Percentiles rank a stretch among this genome's conserved stretches.
phyloP scores from a whole-genome alignment of 1,284 basidiomycete genomes.

The Neolentinus lepideus region DNA sequence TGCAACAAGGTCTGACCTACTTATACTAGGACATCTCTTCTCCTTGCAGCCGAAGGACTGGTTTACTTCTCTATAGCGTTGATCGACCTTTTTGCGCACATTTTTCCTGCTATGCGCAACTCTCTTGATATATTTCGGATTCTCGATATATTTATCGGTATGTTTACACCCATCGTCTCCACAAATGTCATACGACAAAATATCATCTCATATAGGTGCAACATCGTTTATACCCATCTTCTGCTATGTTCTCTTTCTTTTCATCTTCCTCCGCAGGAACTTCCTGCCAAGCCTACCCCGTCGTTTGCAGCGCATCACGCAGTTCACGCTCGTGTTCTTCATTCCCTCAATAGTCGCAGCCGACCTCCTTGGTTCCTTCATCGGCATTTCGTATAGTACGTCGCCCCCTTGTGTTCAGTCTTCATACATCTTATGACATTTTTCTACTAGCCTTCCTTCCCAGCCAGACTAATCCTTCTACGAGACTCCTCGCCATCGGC shows the following conservation, averaged over 20 bases:
- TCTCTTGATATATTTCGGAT: constrained; percentile 27
- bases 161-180: constrained; percentile 11
- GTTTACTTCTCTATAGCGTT: constrained; percentile 51
- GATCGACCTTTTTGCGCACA: constrained; percentile 52
- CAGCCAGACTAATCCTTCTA: constrained; percentile 15
- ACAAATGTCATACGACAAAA: not conserved
- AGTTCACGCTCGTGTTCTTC: constrained; percentile 39
- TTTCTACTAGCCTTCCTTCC: not conserved
- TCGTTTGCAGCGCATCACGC: constrained; percentile 36
- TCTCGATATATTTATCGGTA: constrained; percentile 40
- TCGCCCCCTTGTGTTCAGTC: too few relatives aligned
- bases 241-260: constrained; percentile 48
- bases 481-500: constrained; percentile 23
- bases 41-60: constrained; percentile 56
- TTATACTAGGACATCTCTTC: constrained; percentile 38
- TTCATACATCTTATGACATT: not conserved
- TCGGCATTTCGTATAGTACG: constrained; percentile 52
- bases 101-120: constrained; percentile 40
- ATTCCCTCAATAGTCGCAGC: constrained; percentile 46
- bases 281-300: constrained; percentile 46
- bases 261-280: constrained; percentile 37
- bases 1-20: not conserved
- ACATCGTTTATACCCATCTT: constrained; percentile 51
- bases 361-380: constrained; percentile 59
- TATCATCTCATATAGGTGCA: constrained; percentile 29